Base-by-base conservation (phyloP, 2,329 filamentous ascomycete species). In the Thielaviopsis populi region DNA sequence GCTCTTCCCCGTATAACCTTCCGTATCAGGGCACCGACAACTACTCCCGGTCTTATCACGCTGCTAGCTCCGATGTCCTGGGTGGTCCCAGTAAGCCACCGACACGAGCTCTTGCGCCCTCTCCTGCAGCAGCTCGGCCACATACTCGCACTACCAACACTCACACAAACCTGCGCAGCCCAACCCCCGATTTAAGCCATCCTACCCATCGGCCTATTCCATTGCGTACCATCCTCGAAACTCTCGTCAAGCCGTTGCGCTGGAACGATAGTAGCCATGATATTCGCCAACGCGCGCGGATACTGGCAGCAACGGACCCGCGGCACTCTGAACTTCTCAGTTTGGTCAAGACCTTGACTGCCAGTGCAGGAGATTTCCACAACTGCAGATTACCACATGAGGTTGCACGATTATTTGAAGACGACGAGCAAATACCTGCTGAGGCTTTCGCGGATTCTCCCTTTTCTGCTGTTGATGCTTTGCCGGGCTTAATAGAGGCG, bases 351-450 rank as follows among this genome's bases (percentile, higher is more conserved):
- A 56, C 54, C 13, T 19, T 65, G 17, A 53, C 40, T 30, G 64
- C 60, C 19, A 54, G 53, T 30, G 42, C 42, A 5, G 43, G 60
- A 17, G 60, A 62, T 33, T 65, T 63, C 27, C 61, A 65, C 43
- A 65, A 61, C 17, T 60, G 53, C 56, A 60, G 59, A 46, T 53
- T 65, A 10, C 64, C 64, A 13, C 60, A 59, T 11, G 64, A 65
- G 19, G 58, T 62, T 6, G 37, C 64, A 1, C 46, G 56, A 11
- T 48, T 65, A 15, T 65, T 65, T 43, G 54, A 59, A 40, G 43
- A 62, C 43, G 59, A 61, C 4, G 60, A 62, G 15, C 42, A 61
- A 24, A 58, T 65, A 42, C 64, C 64, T n/a, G 41, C 64, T 27
- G 64, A 59, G 30, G 64, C 64, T 42, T 65, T 65, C 40, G 43